Conservation (phyloP, 108 stramenopile species). For the Pseudonitzschia delicatissima region DNA sequence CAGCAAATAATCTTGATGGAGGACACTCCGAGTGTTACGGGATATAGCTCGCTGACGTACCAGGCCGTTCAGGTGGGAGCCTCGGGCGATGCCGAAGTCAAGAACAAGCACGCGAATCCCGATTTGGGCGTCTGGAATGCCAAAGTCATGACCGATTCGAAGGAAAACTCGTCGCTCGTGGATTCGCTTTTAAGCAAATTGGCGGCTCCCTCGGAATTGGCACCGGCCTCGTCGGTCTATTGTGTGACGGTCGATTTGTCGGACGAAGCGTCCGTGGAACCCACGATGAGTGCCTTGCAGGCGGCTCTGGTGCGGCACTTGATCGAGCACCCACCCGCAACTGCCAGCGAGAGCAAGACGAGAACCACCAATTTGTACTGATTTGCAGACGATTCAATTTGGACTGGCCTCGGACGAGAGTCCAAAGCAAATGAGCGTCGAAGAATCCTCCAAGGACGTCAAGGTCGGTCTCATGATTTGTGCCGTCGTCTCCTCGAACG, state of each 20-base stretch:
- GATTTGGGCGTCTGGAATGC: conserved; percentile 51
- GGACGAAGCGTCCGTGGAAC: conserved; percentile 44
- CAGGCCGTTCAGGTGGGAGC: conserved; percentile 63
- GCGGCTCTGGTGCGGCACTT: conserved; percentile 43
- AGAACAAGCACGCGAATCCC: conserved; percentile 55
- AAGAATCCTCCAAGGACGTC: conserved; percentile 23
- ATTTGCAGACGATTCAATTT: conserved; percentile 44
- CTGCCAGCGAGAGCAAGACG: conserved; percentile 19
- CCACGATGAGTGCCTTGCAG: conserved; percentile 35
- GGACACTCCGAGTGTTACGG: conserved; percentile 12
- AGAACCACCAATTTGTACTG: background rate
- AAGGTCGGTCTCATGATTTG: conserved; percentile 35
- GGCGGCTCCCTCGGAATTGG: background rate
- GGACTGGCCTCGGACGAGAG: conserved; percentile 43
- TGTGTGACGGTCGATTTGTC: conserved; percentile 46
- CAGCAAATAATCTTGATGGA: conserved; percentile 24
- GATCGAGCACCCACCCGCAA: conserved; percentile 28
- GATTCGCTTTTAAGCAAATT: conserved; percentile 28
- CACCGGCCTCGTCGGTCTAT: conserved; percentile 14
- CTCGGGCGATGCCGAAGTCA: conserved; percentile 20
- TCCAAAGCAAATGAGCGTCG: background rate
- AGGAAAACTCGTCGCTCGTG: conserved; percentile 11
- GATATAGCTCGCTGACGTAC: conserved; percentile 48
- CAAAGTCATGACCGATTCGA: conserved; percentile 32
- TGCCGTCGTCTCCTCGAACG: conserved; percentile 21